Conservation (phyloP, 352 stramenopile species). For the Peronospora destructor region DNA sequence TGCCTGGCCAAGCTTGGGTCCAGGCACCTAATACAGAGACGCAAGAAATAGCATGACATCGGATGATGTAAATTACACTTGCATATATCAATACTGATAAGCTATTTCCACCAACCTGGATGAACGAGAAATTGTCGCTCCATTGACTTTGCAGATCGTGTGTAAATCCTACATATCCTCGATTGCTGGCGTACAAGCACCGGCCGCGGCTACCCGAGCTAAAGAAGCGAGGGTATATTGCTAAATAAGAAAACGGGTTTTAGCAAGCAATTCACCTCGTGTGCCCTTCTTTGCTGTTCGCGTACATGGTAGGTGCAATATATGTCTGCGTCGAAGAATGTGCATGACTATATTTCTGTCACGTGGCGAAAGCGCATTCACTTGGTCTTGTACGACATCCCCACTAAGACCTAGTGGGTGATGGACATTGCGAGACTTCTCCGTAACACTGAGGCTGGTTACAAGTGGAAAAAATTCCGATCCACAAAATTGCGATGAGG, state of each 20-base stretch:
- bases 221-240: constrained; percentile 74
- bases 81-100: neutral
- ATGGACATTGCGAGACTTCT: constrained; percentile 26
- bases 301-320: constrained; percentile 58
- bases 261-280: constrained; percentile 4
- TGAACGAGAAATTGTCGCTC: constrained; percentile 57
- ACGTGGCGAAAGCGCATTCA: constrained; percentile 26
- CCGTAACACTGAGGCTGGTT: constrained; percentile 31
- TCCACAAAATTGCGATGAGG: constrained; percentile 37
- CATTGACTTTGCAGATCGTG: constrained; percentile 77
- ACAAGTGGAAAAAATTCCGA: constrained; percentile 41
- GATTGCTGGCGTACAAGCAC: constrained; percentile 49
- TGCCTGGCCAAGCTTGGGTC: constrained; percentile 36
- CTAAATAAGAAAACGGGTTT: constrained; percentile 18
- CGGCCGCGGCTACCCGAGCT: constrained; percentile 35
- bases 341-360: constrained; percentile 63
- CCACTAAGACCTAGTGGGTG: constrained; percentile 23
- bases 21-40: constrained; percentile 37
- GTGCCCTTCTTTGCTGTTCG: neutral
- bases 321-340: constrained; percentile 62
- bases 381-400: constrained; percentile 36
- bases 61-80: neutral
- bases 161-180: constrained; percentile 52
- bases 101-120: constrained; percentile 34
- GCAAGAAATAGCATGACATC: neutral